Evolutionary conservation across 441 rosid genomes (phyloP), one percentile per base, ranked within the genome.

Genomic region (Corymbia calophylla): DNA sequence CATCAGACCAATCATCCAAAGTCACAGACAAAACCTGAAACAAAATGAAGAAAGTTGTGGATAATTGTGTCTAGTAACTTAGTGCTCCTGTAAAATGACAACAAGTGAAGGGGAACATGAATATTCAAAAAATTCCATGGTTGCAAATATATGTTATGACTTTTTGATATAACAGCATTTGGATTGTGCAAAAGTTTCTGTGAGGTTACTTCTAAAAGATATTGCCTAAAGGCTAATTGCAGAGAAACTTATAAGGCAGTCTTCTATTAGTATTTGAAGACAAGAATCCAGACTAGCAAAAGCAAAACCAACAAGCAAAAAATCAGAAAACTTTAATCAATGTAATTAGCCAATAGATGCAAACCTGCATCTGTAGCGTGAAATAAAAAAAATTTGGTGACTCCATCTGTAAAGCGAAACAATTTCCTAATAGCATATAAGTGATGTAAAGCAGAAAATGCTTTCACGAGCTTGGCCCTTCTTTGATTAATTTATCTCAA

Each of bases 1-100:
- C 99, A 87, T 95, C 96, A 81, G 97, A 93, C 99, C 99, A 97
- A 13, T 98, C 99, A 94, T 97, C 99, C 92, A 98, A 90, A 84
- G 99, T 95, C 92, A 98, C 98, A 29, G 99, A 98, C 88, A 98
- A 94, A 91, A 98, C 98, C 99, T 98, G 92, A 80, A 87, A 77
- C n/a, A 87, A 70, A 88, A 54, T 2, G 39, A 88, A 21, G 10
- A 54, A 68, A 23, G 84, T 16, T 15, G 17, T 53, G 16, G 54
- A 10, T 62, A 8, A 49, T 66, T 68, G 47, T 29, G 54, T 48
- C 54, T 32, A 68, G 73, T 25, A 68, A 62, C 10, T 15, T 58
- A 13, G 49, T 53, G 64, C 48, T 32, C 84, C 84, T 77, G n/a
- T 77, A 77, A 55, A 31, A 86, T 21, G 87, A 88, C 44, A 60